Conservation (phyloP, 805 yeast species). For the Saccharomyces mikatae region DNA sequence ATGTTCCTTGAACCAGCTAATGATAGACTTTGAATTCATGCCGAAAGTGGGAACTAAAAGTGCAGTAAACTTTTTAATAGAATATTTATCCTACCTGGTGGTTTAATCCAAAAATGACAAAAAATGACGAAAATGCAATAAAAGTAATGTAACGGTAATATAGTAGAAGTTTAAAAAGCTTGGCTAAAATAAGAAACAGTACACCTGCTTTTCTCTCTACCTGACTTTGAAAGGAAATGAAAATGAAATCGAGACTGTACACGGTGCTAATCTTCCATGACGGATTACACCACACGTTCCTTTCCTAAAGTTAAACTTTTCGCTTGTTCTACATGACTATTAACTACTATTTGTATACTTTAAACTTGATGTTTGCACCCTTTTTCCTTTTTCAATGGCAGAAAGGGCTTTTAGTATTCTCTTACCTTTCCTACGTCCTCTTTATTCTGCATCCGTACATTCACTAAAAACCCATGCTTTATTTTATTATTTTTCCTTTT, state of each 20-base stretch:
- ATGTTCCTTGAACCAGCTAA: conserved; percentile 4
- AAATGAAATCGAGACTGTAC: not conserved
- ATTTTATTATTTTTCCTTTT: no score
- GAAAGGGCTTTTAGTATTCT: not conserved
- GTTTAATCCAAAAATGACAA: not conserved
- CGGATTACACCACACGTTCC: not conserved
- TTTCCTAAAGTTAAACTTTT: not conserved
- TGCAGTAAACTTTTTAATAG: not conserved
- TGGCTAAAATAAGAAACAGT: not conserved
- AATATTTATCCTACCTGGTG: not conserved
- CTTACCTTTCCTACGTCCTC: not conserved
- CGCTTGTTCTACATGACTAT: not conserved
- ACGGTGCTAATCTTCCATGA: not conserved
- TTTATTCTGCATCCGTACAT: not conserved
- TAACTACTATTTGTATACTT: not conserved
- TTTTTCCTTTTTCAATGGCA: not conserved
- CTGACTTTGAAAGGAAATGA: not conserved
- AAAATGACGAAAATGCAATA: not conserved
- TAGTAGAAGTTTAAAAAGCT: not conserved
- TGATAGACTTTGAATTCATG: not conserved
- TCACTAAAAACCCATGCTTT: not conserved
- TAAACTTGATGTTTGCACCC: not conserved
- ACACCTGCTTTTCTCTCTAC: not conserved
- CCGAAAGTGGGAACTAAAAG: not conserved
- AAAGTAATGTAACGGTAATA: not conserved